Percentiles rank a stretch among this genome's conserved stretches.
Conservation (phyloP, 2,329 filamentous ascomycete genomes). For the Calycina herbarum region DNA sequence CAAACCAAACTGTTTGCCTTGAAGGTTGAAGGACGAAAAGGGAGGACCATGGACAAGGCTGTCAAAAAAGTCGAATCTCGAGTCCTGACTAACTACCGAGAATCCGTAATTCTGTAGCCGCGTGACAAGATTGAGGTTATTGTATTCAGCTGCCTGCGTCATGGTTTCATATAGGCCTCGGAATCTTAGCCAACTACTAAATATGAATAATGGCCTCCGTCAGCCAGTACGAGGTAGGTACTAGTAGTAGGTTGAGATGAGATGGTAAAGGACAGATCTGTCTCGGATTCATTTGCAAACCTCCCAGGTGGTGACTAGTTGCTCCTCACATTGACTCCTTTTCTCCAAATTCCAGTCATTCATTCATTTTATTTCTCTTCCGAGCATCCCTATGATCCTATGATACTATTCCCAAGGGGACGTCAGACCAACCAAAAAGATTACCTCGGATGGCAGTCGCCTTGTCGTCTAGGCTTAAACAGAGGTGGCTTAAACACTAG, state of each 20-base stretch:
- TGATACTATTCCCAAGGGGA: background rate
- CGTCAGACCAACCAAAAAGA: background rate
- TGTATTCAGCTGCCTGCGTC: background rate
- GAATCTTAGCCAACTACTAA: background rate
- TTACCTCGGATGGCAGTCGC: background rate
- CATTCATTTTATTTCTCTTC: background rate
- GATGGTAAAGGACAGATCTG: background rate
- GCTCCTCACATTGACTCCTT: no score
- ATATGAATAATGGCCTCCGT: background rate
- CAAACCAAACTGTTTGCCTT: background rate
- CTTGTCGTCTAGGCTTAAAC: conserved; percentile 4
- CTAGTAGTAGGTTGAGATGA: background rate
- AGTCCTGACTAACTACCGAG: background rate
- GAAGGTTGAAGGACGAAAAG: background rate
- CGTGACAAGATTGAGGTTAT: background rate
- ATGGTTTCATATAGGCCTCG: background rate
- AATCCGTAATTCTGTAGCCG: background rate
- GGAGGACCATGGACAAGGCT: background rate
- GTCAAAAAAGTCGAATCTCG: background rate
- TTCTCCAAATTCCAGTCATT: no score
- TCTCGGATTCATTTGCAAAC: no score
- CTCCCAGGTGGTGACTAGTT: no score
- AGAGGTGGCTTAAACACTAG: background rate
- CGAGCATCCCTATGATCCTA: background rate
- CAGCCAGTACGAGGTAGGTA: background rate